phyloP scores from a whole-genome alignment of 805 yeast genomes.

The Lipomyces chichibuensis region DNA sequence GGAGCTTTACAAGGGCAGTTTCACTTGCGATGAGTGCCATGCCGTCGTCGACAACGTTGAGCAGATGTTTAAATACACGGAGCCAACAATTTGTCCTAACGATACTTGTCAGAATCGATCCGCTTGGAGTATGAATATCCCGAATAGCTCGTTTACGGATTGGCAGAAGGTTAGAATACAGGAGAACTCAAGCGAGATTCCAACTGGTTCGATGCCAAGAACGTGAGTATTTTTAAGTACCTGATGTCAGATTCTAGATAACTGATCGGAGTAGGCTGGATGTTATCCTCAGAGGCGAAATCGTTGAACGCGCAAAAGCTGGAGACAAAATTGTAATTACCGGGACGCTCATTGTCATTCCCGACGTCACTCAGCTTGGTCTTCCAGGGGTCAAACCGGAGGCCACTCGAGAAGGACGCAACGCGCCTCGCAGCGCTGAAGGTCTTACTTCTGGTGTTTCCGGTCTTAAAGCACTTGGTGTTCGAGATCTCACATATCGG shows the following conservation, averaged over 20 bases:
- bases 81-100: conserved; percentile 88
- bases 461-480: conserved; percentile 91
- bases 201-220: conserved; percentile 98
- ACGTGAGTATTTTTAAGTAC: conserved; percentile 42
- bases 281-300: conserved; percentile 87
- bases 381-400: conserved; percentile 93
- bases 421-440: conserved; percentile 59
- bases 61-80: conserved; percentile 90
- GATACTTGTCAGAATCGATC: conserved; percentile 86
- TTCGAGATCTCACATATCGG: conserved; percentile 87
- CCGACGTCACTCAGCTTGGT: conserved; percentile 91
- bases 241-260: neutral
- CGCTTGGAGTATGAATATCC: conserved; percentile 79
- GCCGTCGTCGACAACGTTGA: conserved; percentile 87
- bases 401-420: conserved; percentile 67
- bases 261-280: conserved; percentile 57
- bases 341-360: conserved; percentile 92
- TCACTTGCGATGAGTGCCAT: conserved; percentile 85
- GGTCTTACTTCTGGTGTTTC: conserved; percentile 81
- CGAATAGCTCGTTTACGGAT: conserved; percentile 85
- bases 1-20: conserved; percentile 82
- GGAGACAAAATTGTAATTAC: conserved; percentile 94
- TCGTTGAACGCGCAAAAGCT: conserved; percentile 94
- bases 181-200: conserved; percentile 94
- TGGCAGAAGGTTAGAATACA: conserved; percentile 97